These are phyloP conservation scores for Aspergillus viridinutans DNA, from an alignment of 2,329 filamentous ascomycete species.

Conservation along the genomic window DNA sequence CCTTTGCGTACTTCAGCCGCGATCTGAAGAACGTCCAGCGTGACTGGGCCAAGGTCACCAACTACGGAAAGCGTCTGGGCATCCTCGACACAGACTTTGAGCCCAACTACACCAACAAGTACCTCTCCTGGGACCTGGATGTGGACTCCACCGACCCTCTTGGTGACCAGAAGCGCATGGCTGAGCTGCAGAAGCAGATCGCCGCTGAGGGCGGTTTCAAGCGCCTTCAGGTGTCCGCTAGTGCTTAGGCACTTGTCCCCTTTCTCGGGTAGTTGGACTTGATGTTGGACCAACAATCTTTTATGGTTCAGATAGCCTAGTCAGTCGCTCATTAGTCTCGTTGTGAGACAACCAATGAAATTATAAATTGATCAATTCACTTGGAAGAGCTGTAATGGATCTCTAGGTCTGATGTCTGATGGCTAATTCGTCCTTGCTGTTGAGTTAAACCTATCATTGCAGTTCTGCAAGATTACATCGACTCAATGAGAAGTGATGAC, in stretches of 20 bases:
- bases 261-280: background rate
- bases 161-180: slow-evolving; percentile 73
- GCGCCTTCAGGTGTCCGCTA: slow-evolving; percentile 28
- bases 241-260: slow-evolving; percentile 16
- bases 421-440: background rate
- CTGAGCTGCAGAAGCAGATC: slow-evolving; percentile 62
- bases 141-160: slow-evolving; percentile 62
- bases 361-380: background rate
- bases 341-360: background rate
- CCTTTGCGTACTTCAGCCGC: slow-evolving; percentile 70
- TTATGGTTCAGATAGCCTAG: background rate
- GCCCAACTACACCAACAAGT: slow-evolving; percentile 73
- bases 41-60: slow-evolving; percentile 74
- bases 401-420: background rate
- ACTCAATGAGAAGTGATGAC: too few species aligned
- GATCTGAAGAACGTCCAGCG: slow-evolving; percentile 70
- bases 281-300: background rate
- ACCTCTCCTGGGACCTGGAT: slow-evolving; percentile 62
- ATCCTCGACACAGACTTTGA: slow-evolving; percentile 61
- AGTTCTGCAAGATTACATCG: background rate
- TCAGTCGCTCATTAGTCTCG: background rate
- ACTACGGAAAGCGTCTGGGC: slow-evolving; percentile 68
- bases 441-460: background rate
- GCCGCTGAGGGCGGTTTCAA: slow-evolving; percentile 59
- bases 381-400: background rate